Percentiles rank a stretch among this genome's conserved stretches.
Conservation (phyloP, 139 green algal species). For the Chlorella sp. region DNA sequence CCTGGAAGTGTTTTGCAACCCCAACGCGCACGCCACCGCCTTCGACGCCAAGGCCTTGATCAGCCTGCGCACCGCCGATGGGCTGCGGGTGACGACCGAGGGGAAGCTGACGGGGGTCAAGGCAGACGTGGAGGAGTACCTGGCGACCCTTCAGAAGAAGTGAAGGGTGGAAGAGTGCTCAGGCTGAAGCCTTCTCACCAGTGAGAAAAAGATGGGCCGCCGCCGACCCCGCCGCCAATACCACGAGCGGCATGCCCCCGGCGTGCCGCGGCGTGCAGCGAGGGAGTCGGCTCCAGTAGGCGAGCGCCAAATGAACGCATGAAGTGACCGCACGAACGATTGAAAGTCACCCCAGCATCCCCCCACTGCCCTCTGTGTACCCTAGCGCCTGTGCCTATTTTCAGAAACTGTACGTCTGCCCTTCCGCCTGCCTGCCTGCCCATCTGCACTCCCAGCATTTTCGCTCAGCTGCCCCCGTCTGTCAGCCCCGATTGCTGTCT, state of each 20-base stretch:
- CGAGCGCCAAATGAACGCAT: not conserved
- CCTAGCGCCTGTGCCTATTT: too few relatives aligned
- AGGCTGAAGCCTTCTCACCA: not conserved
- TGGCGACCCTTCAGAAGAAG: conserved; percentile 3
- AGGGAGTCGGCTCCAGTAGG: too few relatives aligned
- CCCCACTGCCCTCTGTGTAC: not conserved
- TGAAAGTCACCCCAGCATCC: not conserved
- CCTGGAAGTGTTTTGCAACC: conserved; percentile 85
- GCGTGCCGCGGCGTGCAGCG: too few relatives aligned
- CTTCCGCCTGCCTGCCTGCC: too few relatives aligned
- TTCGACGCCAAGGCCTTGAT: conserved; percentile 84
- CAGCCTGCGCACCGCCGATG: conserved; percentile 54
- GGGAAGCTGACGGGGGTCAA: conserved; percentile 61
- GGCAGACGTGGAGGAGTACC: conserved; percentile 58
- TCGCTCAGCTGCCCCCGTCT: too few relatives aligned
- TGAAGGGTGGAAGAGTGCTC: not conserved
- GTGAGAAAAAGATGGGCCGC: too few relatives aligned
- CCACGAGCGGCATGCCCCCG: too few relatives aligned
- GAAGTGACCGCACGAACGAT: not conserved
- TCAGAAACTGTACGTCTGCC: too few relatives aligned
- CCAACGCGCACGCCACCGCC: conserved; percentile 74
- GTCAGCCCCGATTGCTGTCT: too few relatives aligned
- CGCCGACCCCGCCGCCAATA: too few relatives aligned
- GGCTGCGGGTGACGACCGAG: conserved; percentile 60
- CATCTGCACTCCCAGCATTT: too few relatives aligned